These are phyloP conservation scores for Cucumis sativus DNA, from an alignment of 306 rosid species.

Conservation along the genomic window Cucumber_9930_V3 NC_026660.2:27390001-27390500, in stretches of 20 bases:
- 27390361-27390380: neutral
- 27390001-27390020: conserved; percentile 49
- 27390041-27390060: conserved; percentile 62
- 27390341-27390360: conserved; percentile 19
- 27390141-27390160: conserved; percentile 48
- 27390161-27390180: conserved; percentile 18
- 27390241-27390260: conserved; percentile 54
- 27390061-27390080: conserved; percentile 64
- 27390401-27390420: neutral
- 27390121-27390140: conserved; percentile 56
- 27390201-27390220: conserved; percentile 41
- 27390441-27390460: neutral
- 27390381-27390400: neutral
- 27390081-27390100: conserved; percentile 71
- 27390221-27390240: conserved; percentile 45
- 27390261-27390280: conserved; percentile 59
- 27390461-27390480: neutral
- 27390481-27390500: neutral
- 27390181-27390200: conserved; percentile 65
- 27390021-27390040: conserved; percentile 73
- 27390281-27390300: conserved; percentile 50
- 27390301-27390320: conserved; percentile 39
- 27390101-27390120: conserved; percentile 66
- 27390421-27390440: neutral
- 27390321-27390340: conserved; percentile 23